phyloP scores from a whole-genome alignment of 2,329 filamentous ascomycete genomes.

The Bipolaris cookei region DNA sequence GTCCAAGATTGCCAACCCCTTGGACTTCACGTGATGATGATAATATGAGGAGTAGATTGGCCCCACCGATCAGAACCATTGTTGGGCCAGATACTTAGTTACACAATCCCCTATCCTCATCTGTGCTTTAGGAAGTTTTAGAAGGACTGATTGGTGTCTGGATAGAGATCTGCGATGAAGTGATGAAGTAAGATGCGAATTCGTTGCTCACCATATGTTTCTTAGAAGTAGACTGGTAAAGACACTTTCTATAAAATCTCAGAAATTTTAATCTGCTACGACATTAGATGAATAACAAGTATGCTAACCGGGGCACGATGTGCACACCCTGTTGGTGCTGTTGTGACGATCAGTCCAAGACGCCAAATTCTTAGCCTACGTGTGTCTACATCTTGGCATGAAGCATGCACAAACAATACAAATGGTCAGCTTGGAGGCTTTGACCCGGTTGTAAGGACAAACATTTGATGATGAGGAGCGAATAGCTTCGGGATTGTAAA shows the following conservation, averaged over 20 bases:
- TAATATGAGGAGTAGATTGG: background rate
- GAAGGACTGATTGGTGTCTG: background rate
- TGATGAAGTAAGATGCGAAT: too few relatives aligned
- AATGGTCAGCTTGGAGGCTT: background rate
- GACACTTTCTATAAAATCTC: too few relatives aligned
- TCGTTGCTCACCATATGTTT: too few relatives aligned
- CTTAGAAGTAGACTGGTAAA: too few relatives aligned
- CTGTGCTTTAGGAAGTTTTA: background rate
- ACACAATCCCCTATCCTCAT: too few relatives aligned
- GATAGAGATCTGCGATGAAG: too few relatives aligned
- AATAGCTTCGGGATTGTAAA: too few relatives aligned
- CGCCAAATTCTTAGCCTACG: slow-evolving; percentile 13
- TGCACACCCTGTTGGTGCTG: slow-evolving; percentile 1
- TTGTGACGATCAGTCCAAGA: slow-evolving; percentile 6
- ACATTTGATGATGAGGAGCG: background rate
- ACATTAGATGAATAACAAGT: too few relatives aligned
- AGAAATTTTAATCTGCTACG: too few relatives aligned
- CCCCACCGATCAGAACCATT: slow-evolving; percentile 1
- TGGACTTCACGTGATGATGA: slow-evolving; percentile 1
- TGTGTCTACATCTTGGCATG: slow-evolving; percentile 4
- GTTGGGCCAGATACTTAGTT: background rate
- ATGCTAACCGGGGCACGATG: too few relatives aligned
- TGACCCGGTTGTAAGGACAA: background rate
- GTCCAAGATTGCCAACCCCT: slow-evolving; percentile 10
- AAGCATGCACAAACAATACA: background rate